These are phyloP conservation scores for Knoxia roxburghii DNA, from an alignment of 257 asterid genomes.

Conservation along the genomic window DNA sequence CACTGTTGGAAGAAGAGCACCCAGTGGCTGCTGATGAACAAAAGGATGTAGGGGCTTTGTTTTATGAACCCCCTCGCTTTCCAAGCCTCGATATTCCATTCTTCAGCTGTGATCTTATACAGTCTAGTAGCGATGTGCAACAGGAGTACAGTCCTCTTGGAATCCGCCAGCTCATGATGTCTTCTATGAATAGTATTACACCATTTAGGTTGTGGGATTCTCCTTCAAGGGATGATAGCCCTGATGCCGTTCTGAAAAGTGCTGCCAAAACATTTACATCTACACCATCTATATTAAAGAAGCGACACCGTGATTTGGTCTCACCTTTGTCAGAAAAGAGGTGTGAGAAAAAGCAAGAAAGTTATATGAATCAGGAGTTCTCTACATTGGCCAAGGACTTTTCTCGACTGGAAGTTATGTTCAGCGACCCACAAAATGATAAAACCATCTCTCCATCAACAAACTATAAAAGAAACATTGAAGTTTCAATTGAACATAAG, in stretches of 20 bases:
- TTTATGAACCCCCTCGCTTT: slow-evolving; percentile 91
- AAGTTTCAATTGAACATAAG: slow-evolving; percentile 37
- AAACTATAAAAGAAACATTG: slow-evolving; percentile 23
- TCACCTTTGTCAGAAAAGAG: slow-evolving; percentile 88
- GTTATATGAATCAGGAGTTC: slow-evolving; percentile 39
- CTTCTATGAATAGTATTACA: slow-evolving; percentile 50
- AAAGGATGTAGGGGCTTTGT: slow-evolving; percentile 58
- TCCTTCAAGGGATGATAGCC: slow-evolving; percentile 74
- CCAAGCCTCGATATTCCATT: slow-evolving; percentile 88
- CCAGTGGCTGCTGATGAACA: slow-evolving; percentile 29
- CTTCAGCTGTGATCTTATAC: slow-evolving; percentile 85
- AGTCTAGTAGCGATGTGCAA: slow-evolving; percentile 63
- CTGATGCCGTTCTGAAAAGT: slow-evolving; percentile 72
- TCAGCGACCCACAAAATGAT: slow-evolving; percentile 40
- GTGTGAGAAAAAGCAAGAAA: slow-evolving; percentile 61
- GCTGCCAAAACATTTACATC: slow-evolving; percentile 79
- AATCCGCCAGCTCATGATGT: slow-evolving; percentile 84
- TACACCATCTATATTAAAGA: slow-evolving; percentile 88
- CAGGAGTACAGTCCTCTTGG: slow-evolving; percentile 98
- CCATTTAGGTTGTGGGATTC: slow-evolving; percentile 89
- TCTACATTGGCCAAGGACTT: slow-evolving; percentile 44
- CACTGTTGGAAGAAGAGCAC: slow-evolving; percentile 32
- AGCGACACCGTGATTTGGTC: slow-evolving; percentile 76
- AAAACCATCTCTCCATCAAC: slow-evolving; percentile 30
- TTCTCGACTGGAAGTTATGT: slow-evolving; percentile 55